phyloP scores from a whole-genome alignment of 176 grass and related monocot species.

The Alloteropsis semialata region DNA sequence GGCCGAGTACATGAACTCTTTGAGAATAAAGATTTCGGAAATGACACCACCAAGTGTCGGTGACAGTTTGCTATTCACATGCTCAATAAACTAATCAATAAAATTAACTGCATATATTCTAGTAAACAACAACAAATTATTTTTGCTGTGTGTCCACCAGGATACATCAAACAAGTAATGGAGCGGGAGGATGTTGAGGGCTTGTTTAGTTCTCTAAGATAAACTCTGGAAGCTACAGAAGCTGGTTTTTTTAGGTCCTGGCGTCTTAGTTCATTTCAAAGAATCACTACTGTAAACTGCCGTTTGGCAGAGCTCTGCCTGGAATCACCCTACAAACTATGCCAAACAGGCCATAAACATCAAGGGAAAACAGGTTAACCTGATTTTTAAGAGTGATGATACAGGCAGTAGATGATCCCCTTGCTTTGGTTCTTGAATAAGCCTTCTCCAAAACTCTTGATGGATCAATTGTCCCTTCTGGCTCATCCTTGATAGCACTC shows the following conservation, averaged over 20 bases:
- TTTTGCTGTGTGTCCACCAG: not conserved
- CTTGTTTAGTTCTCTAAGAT: not conserved
- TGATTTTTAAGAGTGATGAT: slow-evolving; percentile 86
- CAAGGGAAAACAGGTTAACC: slow-evolving; percentile 37
- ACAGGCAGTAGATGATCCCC: slow-evolving; percentile 93
- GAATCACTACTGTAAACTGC: not conserved
- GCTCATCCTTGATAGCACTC: slow-evolving; percentile 73
- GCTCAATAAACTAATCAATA: not conserved
- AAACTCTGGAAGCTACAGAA: not conserved
- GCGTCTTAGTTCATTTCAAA: not conserved
- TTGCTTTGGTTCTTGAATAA: slow-evolving; percentile 78
- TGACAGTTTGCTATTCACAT: not conserved
- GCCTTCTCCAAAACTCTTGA: slow-evolving; percentile 89
- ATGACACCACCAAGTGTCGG: not conserved
- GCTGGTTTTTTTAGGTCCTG: not conserved
- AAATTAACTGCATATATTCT: not conserved
- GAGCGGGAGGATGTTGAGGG: not conserved
- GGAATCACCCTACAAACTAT: not conserved
- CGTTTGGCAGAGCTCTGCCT: not conserved
- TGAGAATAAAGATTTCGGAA: not conserved
- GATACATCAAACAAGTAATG: not conserved
- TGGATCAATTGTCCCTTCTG: slow-evolving; percentile 77
- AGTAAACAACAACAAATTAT: not conserved
- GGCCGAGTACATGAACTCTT: not conserved
- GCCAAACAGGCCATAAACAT: not conserved